Evolutionary conservation across 768 basidiomycete species (phyloP), one percentile per base, ranked within the genome.

Genomic region (Macrolepiota dolichaula): DNA sequence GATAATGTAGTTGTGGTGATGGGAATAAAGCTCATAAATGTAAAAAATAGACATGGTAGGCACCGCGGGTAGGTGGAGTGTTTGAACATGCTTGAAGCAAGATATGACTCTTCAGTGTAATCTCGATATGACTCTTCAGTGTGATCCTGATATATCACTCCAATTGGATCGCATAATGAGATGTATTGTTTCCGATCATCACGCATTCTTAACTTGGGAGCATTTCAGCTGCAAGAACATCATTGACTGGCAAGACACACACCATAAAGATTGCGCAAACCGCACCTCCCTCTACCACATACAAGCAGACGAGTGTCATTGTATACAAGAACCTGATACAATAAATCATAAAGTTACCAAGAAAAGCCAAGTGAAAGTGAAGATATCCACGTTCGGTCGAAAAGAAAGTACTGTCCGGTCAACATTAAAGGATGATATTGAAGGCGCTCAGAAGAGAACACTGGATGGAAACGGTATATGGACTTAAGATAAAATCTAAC

Each of bases 331-430:
- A 38, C 5, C 35, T 12, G 25, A 53, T 60, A 60, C 59, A 53
- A 60, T 60, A 60, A 17, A 46, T 46, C 40, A 60, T 60, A 52
- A 60, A 19, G 32, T 60, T 60, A 60, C 42, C 42, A 47, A 53
- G 19, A 57, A 51, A 32, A 32, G 29, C 29, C 29, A 32, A 32
- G 7, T 32, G 25, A 6, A 32, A 53, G 17, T 60, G 51, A 53
- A 44, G 22, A 22, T 25, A 32, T 36, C 51, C 38, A 42, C 24
- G 42, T 22, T 42, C 40, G 22, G 37, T 38, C 36, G n/a, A 44
- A n/a, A 52, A 51, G 29, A 32, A 32, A 32, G 29, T 32, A 32
- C 7, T 32, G 29, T 32, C 29, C 29, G 29, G 29, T 32, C 29
- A 32, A 40, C 32, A 59, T 51, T 51, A 59, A 35, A 49, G 42